phyloP scores from a whole-genome alignment of 345 rosid species.

The Heritiera fomes region DNA sequence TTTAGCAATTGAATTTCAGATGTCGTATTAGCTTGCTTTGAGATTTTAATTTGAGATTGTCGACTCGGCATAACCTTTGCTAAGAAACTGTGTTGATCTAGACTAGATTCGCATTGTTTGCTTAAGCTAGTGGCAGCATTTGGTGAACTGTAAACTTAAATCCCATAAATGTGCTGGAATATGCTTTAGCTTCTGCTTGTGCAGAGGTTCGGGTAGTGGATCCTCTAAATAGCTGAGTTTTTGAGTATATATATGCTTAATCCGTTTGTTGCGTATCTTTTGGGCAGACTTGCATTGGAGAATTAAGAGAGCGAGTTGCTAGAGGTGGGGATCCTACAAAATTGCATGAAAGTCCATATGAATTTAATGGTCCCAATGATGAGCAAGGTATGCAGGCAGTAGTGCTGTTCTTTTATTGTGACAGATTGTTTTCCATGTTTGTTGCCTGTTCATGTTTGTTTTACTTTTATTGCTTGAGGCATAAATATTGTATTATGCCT shows the following conservation, averaged over 20 bases:
- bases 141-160: neutral
- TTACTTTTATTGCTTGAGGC: neutral
- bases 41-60: neutral
- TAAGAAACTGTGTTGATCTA: neutral
- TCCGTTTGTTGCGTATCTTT: neutral
- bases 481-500: neutral
- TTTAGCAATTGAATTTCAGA: neutral
- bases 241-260: neutral
- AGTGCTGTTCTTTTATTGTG: neutral
- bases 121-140: neutral
- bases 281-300: constrained; percentile 65
- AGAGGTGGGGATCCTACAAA: constrained; percentile 79
- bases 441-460: neutral
- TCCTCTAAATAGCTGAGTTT: neutral
- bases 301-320: constrained; percentile 81
- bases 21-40: neutral
- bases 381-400: constrained; percentile 50
- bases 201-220: neutral
- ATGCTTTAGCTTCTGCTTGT: constrained; percentile 13
- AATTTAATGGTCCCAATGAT: constrained; percentile 32
- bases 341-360: constrained; percentile 51
- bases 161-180: neutral
- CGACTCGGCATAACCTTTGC: neutral
- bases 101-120: neutral
- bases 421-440: neutral